Evolutionary conservation across 73 alveolate genomes (phyloP), one percentile per base, ranked within the genome.

Genomic region (Tetrahymena borealis): DNA sequence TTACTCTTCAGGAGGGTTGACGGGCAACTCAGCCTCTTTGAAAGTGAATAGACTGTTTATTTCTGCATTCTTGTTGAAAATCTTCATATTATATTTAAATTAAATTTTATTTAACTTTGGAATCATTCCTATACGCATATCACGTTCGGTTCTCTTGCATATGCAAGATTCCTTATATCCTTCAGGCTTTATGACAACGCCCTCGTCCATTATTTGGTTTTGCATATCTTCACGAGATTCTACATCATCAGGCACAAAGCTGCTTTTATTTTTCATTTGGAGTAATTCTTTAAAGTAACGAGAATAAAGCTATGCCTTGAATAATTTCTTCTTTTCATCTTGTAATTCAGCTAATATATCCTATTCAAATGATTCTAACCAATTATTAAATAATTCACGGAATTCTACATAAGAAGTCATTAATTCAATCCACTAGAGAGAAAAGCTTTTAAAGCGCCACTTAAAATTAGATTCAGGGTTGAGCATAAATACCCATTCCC

Each of bases 401-500:
- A 60, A 60, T 60, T 60, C 85, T 60, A 60, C 85, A 60, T 60
- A 60, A 15, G 85, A 60, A 60, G 85, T 60, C 85, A 60, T 60
- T 35, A 60, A 60, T 60, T 60, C 85, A 60, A 60, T 60, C 85
- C 85, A 60, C 85, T 60, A 35, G n/a, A 60, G 28, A 60, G 85
- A 60, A 60, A 60, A 60, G 85, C 85, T 60, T 60, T 60, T 60
- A 60, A 60, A 60, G 28, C 85, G 85, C 85, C 85, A 60, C 31
- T 28, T 60, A 60, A 60, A 60, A n/a, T 60, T 60, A n/a, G 85
- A 60, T 35, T 60, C 85, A n/a, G 85, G 85, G 37, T 60, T 60
- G 85, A 60, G 85, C 85, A 60, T 60, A 60, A 60, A 60, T n/a
- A 60, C 85, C 85, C 85, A 60, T 28, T 60, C 85, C 85, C 85